phyloP scores from a whole-genome alignment of 257 asterid genomes.

The Misopates orontium region DNA sequence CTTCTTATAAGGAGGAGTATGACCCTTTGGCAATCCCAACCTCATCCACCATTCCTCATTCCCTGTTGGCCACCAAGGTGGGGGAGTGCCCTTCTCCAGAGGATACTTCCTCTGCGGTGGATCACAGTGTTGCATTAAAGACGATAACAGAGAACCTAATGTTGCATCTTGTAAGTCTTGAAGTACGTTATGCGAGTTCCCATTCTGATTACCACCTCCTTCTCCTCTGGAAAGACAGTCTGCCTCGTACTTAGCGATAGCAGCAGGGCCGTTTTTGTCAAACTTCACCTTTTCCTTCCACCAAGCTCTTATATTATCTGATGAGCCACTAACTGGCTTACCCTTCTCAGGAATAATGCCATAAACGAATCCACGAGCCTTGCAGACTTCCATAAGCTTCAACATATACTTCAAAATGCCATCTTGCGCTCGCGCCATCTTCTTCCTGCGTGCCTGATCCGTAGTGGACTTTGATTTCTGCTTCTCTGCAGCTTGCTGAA shows the following conservation, averaged over 20 bases:
- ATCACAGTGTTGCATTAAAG: constrained; percentile 61
- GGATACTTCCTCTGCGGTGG: constrained; percentile 60
- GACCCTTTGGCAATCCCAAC: constrained; percentile 37
- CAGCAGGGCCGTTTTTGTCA: constrained; percentile 57
- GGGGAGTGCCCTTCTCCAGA: constrained; percentile 50
- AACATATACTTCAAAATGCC: constrained; percentile 56
- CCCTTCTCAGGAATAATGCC: constrained; percentile 59
- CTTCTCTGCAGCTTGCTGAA: constrained; percentile 36
- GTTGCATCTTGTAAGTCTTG: constrained; percentile 61
- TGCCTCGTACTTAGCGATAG: constrained; percentile 43
- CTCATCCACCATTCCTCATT: constrained; percentile 56
- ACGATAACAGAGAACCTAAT: constrained; percentile 50
- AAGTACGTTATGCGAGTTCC: constrained; percentile 38
- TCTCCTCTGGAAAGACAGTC: constrained; percentile 34
- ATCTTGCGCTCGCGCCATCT: constrained; percentile 52
- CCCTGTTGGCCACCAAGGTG: constrained; percentile 68
- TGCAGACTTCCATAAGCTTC: constrained; percentile 58
- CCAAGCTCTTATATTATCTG: constrained; percentile 57
- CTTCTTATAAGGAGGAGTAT: constrained; percentile 48
- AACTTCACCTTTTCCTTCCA: constrained; percentile 66
- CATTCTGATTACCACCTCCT: constrained; percentile 27
- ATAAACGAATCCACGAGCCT: constrained; percentile 48
- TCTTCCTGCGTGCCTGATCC: constrained; percentile 48
- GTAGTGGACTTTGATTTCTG: constrained; percentile 36
- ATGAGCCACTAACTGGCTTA: constrained; percentile 54